These are phyloP conservation scores for Phytophthora macrochlamydospora DNA, from an alignment of 352 stramenopile species.

Conservation along the genomic window DNA sequence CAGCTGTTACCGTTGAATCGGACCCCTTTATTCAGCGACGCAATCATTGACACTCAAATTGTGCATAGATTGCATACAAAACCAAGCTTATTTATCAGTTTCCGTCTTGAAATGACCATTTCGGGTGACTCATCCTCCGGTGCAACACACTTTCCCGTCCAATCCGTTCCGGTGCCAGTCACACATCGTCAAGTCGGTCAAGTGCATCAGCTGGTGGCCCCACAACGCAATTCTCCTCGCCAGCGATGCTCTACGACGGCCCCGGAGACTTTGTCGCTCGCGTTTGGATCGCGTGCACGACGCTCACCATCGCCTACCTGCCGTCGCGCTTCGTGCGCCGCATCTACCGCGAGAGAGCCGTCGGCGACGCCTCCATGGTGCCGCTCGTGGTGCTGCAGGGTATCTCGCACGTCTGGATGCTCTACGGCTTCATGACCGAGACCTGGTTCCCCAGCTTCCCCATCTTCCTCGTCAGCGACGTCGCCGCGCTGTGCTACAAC, in stretches of 20 bases:
- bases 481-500: conserved; percentile 23
- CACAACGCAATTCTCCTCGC: neutral
- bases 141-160: too few relatives aligned
- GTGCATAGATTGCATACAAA: too few relatives aligned
- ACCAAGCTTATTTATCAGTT: too few relatives aligned
- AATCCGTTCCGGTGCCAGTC: neutral
- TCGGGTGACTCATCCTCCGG: neutral
- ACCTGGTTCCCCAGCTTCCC: conserved; percentile 32
- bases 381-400: conserved; percentile 13
- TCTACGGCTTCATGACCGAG: conserved; percentile 18
- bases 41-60: too few relatives aligned
- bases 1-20: too few relatives aligned
- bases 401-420: conserved; percentile 18
- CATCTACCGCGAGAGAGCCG: conserved; percentile 11
- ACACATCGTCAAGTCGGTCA: neutral
- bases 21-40: too few relatives aligned
- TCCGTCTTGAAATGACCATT: neutral
- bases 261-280: conserved; percentile 20
- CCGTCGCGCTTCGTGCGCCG: conserved; percentile 14
- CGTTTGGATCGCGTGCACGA: conserved; percentile 27
- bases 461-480: conserved; percentile 25
- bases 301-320: conserved; percentile 14
- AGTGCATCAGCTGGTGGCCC: neutral
- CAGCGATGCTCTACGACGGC: neutral
- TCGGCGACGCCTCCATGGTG: conserved; percentile 7